A percentile compares a stretch with the other conserved stretches of the same genome.
Evolutionary conservation across 2,329 filamentous ascomycete genomes (phyloP).

Genomic region (Pezicula neosporulosa): DNA sequence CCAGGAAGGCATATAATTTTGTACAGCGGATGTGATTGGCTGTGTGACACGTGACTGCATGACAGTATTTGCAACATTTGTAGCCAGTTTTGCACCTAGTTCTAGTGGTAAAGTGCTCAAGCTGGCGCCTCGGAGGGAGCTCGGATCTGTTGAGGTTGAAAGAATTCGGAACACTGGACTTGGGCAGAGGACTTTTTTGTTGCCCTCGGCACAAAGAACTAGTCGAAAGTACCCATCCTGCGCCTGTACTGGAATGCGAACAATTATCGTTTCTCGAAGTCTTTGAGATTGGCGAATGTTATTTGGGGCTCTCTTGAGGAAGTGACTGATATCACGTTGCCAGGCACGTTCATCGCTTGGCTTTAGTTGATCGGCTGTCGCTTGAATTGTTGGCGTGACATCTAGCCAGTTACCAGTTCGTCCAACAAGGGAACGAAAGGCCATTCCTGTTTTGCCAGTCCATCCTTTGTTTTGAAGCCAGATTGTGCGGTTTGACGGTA

Average conservation of each 20-base stretch:
- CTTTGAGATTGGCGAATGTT: conserved; percentile 44
- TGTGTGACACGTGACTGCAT: conserved; percentile 36
- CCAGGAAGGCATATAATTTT: conserved; percentile 29
- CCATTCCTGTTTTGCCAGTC: conserved; percentile 67
- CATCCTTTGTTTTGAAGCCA: conserved; percentile 69
- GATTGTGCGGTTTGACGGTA: conserved; percentile 55
- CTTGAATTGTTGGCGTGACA: conserved; percentile 56
- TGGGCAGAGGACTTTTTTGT: conserved; percentile 57
- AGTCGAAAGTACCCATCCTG: conserved; percentile 68
- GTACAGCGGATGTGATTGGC: conserved; percentile 38
- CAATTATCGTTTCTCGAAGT: conserved; percentile 59
- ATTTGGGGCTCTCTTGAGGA: conserved; percentile 48
- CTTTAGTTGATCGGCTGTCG: conserved; percentile 44
- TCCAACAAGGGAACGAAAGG: conserved; percentile 58
- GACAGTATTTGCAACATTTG: conserved; percentile 35
- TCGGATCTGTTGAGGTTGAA: conserved; percentile 58
- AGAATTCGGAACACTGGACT: conserved; percentile 69
- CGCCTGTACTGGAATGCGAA: conserved; percentile 60
- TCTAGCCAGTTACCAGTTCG: conserved; percentile 61
- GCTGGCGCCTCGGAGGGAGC: conserved; percentile 61
- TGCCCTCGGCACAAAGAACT: conserved; percentile 53
- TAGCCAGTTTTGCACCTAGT: conserved; percentile 55
- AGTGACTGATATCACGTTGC: conserved; percentile 65
- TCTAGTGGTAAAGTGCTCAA: conserved; percentile 63
- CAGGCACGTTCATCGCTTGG: conserved; percentile 60